phyloP scores from a whole-genome alignment of 1,284 basidiomycete genomes.

The Sutorius eximius region DNA sequence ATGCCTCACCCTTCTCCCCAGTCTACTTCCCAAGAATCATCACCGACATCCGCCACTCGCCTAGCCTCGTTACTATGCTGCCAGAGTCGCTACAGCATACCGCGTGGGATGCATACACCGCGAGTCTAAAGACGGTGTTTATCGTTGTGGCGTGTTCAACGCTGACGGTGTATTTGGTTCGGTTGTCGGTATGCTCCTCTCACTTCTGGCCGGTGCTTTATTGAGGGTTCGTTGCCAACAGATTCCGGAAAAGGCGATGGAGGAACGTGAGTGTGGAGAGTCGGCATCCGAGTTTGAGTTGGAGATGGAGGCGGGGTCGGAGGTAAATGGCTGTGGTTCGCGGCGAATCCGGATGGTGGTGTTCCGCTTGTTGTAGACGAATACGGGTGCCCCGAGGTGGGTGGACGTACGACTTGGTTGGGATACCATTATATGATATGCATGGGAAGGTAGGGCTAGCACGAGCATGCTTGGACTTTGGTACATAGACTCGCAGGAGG shows the following conservation, averaged over 20 bases:
- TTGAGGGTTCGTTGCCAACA: constrained; percentile 19
- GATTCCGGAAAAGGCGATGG: constrained; percentile 55
- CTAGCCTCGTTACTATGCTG: constrained; percentile 35
- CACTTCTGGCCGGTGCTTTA: not conserved
- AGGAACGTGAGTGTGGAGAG: not conserved
- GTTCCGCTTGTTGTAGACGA: too few relatives aligned
- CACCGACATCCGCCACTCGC: constrained; percentile 12
- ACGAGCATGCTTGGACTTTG: too few relatives aligned
- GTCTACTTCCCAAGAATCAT: constrained; percentile 21
- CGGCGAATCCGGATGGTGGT: too few relatives aligned
- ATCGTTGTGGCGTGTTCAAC: constrained; percentile 63
- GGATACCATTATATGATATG: too few relatives aligned
- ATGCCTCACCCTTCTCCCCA: not conserved
- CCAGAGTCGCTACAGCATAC: constrained; percentile 45
- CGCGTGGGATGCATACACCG: constrained; percentile 70
- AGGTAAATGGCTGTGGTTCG: not conserved
- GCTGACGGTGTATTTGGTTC: constrained; percentile 53
- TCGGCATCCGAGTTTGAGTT: too few relatives aligned
- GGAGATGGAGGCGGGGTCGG: not conserved
- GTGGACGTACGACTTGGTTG: too few relatives aligned
- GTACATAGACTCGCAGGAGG: too few relatives aligned
- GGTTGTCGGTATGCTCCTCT: constrained; percentile 53
- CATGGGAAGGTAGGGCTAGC: too few relatives aligned
- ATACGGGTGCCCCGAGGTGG: too few relatives aligned
- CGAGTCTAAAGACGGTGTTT: constrained; percentile 72